Conservation (phyloP, 257 asterid genomes). For the Mentha longifolia region DNA sequence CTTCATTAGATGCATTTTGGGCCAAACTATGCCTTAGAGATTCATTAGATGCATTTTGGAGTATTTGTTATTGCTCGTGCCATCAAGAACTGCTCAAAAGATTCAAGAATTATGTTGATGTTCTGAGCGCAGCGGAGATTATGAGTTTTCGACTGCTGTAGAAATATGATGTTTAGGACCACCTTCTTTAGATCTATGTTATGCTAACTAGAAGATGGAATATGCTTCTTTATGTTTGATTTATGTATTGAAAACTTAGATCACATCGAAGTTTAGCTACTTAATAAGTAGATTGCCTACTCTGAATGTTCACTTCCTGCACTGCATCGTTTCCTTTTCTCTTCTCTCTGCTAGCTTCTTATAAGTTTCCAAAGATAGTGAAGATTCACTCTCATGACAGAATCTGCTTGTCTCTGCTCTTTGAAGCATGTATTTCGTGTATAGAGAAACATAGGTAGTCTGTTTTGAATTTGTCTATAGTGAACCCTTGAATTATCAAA, state of each 20-base stretch:
- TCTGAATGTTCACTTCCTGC: no score
- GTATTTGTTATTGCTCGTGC: neutral
- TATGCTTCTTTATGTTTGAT: neutral
- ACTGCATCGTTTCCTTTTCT: no score
- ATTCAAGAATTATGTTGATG: slow-evolving; percentile 5
- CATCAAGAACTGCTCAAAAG: neutral
- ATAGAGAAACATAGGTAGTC: no score
- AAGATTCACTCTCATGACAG: no score
- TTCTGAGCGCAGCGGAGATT: slow-evolving; percentile 1
- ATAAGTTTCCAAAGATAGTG: no score
- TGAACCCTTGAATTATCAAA: neutral
- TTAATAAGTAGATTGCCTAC: neutral
- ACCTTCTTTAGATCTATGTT: slow-evolving; percentile 10
- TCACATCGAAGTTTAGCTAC: neutral
- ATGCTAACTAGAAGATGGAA: neutral
- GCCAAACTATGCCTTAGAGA: neutral
- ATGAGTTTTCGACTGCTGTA: neutral
- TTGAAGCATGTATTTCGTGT: no score
- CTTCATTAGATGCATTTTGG: neutral
- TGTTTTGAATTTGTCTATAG: no score
- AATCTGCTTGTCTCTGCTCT: no score
- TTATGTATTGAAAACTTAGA: neutral
- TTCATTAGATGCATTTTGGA: neutral
- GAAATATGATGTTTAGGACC: no score
- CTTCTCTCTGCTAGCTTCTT: no score